A percentile compares a stretch with the other conserved stretches of the same genome.
phyloP scores from a whole-genome alignment of 108 stramenopile species.

The Hondaea fermentalgiana region DNA sequence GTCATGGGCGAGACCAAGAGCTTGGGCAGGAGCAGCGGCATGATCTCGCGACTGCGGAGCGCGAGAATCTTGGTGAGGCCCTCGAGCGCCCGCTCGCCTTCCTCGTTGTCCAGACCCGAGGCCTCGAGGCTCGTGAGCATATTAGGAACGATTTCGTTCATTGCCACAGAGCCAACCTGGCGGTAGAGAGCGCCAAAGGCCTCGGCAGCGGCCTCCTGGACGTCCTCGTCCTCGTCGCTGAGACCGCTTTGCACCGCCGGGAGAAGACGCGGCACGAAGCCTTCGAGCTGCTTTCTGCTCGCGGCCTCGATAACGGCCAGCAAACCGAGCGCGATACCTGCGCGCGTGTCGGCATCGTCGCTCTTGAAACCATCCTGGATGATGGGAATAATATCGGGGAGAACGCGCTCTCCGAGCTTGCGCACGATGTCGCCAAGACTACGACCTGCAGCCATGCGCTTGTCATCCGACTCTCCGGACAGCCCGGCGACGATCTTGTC shows the following conservation, averaged over 20 bases:
- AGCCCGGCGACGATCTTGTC: constrained; percentile 68
- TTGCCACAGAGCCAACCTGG: constrained; percentile 70
- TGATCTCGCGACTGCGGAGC: constrained; percentile 75
- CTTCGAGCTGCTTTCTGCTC: constrained; percentile 74
- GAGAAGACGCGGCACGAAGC: constrained; percentile 78
- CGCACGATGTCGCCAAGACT: constrained; percentile 90
- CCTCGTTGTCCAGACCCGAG: constrained; percentile 37
- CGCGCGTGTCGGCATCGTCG: constrained; percentile 66
- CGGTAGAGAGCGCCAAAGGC: constrained; percentile 86
- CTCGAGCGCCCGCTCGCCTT: constrained; percentile 65
- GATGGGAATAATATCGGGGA: constrained; percentile 88
- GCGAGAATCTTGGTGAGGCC: constrained; percentile 83
- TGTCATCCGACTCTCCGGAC: constrained; percentile 60
- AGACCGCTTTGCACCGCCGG: constrained; percentile 86
- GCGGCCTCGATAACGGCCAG: constrained; percentile 80
- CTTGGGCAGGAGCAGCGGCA: constrained; percentile 84
- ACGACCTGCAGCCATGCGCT: constrained; percentile 81
- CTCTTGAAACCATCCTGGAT: constrained; percentile 70
- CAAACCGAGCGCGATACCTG: constrained; percentile 92
- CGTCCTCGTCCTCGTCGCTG: constrained; percentile 70
- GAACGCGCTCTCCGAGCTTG: constrained; percentile 91
- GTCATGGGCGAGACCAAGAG: constrained; percentile 71
- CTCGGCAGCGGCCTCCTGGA: constrained; percentile 75
- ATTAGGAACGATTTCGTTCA: constrained; percentile 84
- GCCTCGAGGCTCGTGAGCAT: constrained; percentile 69